Conservation (phyloP, 2,329 filamentous ascomycete species). For the Fusarium sp. region DNA sequence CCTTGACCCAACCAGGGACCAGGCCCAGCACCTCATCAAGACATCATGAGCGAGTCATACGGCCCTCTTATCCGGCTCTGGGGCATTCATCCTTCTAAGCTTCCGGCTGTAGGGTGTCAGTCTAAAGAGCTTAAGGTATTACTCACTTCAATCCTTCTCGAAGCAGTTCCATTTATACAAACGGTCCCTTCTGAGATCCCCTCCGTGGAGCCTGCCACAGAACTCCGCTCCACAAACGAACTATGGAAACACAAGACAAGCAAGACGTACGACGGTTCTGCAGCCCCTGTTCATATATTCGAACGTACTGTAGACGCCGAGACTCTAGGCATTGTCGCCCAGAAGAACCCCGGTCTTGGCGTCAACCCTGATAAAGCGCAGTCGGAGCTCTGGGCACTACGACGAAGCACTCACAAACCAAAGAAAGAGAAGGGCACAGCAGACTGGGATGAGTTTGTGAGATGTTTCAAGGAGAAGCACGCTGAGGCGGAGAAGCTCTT, state of each 20-base stretch:
- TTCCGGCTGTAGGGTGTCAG: conserved; percentile 57
- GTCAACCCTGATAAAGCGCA: conserved; percentile 36
- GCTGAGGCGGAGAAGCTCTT: conserved; percentile 56
- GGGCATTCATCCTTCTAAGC: conserved; percentile 61
- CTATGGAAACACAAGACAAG: conserved; percentile 63
- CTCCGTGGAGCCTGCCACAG: conserved; percentile 33
- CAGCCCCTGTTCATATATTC: conserved; percentile 64
- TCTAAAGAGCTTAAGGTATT: conserved; percentile 62
- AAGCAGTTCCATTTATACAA: conserved; percentile 70
- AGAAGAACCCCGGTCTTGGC: conserved; percentile 48
- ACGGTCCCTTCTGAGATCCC: conserved; percentile 58
- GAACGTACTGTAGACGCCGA: conserved; percentile 61
- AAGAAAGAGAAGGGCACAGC: conserved; percentile 64
- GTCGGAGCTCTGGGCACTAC: conserved; percentile 72
- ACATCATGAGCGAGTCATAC: conserved; percentile 42
- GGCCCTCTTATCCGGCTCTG: conserved; percentile 66
- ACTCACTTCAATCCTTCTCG: conserved; percentile 64
- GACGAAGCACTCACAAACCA: conserved; percentile 71
- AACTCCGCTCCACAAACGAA: conserved; percentile 31
- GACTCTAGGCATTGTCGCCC: conserved; percentile 56
- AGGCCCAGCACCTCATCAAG: not conserved
- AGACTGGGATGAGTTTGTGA: conserved; percentile 72
- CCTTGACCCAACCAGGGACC: conserved; percentile 5
- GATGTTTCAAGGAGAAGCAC: conserved; percentile 65
- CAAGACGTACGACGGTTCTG: conserved; percentile 63